These are phyloP conservation scores for Leccinum arenicola DNA, from an alignment of 768 basidiomycete genomes.

Conservation along the genomic window DNA sequence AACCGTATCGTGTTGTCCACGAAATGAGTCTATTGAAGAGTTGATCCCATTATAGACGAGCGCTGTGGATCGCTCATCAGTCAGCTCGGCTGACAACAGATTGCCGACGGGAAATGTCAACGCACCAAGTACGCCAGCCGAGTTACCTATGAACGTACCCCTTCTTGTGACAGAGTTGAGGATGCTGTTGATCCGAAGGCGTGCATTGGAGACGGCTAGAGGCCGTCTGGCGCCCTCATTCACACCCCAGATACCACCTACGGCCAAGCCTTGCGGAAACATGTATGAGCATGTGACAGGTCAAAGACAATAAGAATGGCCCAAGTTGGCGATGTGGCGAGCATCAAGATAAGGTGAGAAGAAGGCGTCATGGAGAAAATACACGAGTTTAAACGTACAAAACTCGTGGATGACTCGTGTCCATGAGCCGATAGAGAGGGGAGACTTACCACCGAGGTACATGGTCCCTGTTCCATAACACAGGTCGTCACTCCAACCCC, in stretches of 20 bases:
- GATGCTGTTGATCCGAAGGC: constrained; percentile 94
- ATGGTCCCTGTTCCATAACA: constrained; percentile 99
- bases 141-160: constrained; percentile 98
- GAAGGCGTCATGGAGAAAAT: constrained; percentile 42
- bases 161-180: constrained; percentile 95
- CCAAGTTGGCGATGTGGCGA: constrained; percentile 54
- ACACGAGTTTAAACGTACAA: constrained; percentile 47
- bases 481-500: constrained; percentile 99
- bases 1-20: constrained; percentile 88
- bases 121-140: constrained; percentile 95
- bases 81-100: constrained; percentile 31
- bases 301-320: constrained; percentile 74
- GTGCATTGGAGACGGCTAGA: constrained; percentile 78
- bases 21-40: constrained; percentile 83
- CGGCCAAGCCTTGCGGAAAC: constrained; percentile 77
- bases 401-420: constrained; percentile 44
- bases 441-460: constrained; percentile 89
- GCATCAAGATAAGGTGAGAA: constrained; percentile 69
- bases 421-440: constrained; percentile 56
- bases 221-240: constrained; percentile 90
- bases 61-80: constrained; percentile 50
- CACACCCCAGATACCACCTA: constrained; percentile 95
- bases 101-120: constrained; percentile 36
- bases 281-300: constrained; percentile 73
- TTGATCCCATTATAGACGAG: constrained; percentile 96